phyloP scores from a whole-genome alignment of 176 grass and related monocot species.

The Tuctoria greenei region DNA sequence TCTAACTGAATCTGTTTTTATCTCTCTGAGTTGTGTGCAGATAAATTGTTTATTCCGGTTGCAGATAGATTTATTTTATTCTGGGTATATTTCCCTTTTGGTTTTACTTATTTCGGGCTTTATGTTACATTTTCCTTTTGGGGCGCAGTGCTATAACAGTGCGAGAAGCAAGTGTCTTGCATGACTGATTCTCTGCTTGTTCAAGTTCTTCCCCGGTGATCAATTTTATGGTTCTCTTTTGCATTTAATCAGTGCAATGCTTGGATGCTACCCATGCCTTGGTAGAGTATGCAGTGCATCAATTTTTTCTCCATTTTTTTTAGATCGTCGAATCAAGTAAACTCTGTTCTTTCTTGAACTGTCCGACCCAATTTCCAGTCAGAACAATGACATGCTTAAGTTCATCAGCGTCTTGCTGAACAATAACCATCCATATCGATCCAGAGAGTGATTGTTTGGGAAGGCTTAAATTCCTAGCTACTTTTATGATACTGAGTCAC shows the following conservation, averaged over 20 bases:
- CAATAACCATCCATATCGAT: neutral
- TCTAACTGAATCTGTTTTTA: neutral
- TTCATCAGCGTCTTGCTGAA: neutral
- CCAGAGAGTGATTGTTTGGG: neutral
- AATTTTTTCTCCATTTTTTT: neutral
- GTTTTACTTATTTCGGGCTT: neutral
- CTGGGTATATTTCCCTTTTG: neutral
- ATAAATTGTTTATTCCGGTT: neutral
- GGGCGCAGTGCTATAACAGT: slow-evolving; percentile 14
- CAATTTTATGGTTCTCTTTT: neutral
- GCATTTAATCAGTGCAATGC: neutral
- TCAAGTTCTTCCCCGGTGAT: neutral
- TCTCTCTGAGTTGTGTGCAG: neutral
- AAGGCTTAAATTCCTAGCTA: neutral
- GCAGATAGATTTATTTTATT: no score
- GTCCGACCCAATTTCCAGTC: neutral
- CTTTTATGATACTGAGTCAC: neutral
- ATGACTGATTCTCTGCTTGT: slow-evolving; percentile 1
- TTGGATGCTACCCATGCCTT: neutral
- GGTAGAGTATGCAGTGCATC: no score
- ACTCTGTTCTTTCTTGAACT: neutral
- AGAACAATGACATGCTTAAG: neutral
- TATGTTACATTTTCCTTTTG: neutral
- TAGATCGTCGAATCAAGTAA: neutral
- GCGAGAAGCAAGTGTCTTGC: slow-evolving; percentile 7